A percentile compares a stretch with the other conserved stretches of the same genome.
Evolutionary conservation across 768 basidiomycete species (phyloP).

Genomic region (Suillus bovinus): DNA sequence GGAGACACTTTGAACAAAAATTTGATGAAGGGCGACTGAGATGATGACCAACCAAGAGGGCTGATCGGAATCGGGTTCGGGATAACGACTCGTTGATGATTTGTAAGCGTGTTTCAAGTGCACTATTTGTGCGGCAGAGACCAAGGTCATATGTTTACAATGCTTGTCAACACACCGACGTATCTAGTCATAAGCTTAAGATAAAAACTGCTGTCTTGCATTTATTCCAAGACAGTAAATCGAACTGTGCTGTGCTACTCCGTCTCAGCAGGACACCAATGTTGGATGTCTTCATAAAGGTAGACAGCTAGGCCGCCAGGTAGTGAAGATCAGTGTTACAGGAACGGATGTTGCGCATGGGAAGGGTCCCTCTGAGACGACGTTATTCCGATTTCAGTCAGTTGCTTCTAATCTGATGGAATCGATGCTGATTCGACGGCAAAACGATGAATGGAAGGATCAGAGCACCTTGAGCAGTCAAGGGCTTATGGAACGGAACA

Average conservation of each 20-base stretch:
- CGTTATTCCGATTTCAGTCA: background rate
- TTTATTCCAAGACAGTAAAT: background rate
- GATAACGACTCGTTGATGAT: background rate
- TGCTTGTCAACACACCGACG: too few relatives aligned
- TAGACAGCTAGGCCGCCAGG: too few relatives aligned
- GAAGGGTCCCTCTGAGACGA: background rate
- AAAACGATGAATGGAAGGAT: background rate
- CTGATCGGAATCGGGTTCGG: slow-evolving; percentile 3
- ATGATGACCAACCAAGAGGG: background rate
- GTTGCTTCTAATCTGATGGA: background rate
- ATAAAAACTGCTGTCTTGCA: background rate
- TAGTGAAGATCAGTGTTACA: too few relatives aligned
- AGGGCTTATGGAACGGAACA: background rate
- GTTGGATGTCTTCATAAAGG: too few relatives aligned
- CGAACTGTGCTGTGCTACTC: background rate
- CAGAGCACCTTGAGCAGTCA: background rate
- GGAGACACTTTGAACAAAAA: slow-evolving; percentile 18
- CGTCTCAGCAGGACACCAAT: background rate
- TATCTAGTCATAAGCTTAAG: background rate
- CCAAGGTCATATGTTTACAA: background rate
- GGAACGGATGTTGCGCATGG: background rate
- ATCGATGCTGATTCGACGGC: background rate
- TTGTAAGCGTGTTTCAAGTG: background rate
- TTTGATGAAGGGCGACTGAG: background rate
- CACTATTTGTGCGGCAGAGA: too few relatives aligned